These are phyloP conservation scores for Camellia sinensis DNA, from an alignment of 148 eudicot genomes.

Conservation along the genomic window DNA sequence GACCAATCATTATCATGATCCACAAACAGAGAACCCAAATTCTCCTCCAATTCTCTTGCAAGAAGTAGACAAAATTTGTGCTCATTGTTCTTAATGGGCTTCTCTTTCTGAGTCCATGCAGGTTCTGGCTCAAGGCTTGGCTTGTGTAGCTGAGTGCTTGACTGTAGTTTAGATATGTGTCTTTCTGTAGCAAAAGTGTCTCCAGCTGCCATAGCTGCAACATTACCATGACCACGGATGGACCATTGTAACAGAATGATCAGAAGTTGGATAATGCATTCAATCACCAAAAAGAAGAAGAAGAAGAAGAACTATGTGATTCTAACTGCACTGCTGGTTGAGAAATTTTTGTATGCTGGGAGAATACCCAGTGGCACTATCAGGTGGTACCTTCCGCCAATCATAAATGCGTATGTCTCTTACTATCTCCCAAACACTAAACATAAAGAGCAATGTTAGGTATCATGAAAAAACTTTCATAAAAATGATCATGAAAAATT, in stretches of 20 bases:
- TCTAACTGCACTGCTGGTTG: no score
- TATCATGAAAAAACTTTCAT: no score
- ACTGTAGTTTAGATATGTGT: constrained; percentile 90
- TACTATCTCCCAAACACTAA: no score
- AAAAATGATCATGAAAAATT: no score
- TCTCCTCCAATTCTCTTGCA: constrained; percentile 86
- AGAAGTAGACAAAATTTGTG: constrained; percentile 44
- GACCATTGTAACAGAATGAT: constrained; percentile 7
- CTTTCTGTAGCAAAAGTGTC: constrained; percentile 85
- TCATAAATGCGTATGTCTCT: no score
- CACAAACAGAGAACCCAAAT: constrained; percentile 79
- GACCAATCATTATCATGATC: constrained; percentile 70
- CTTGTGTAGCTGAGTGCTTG: constrained; percentile 93
- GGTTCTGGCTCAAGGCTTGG: constrained; percentile 91
- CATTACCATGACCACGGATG: constrained; percentile 12
- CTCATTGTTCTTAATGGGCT: constrained; percentile 57
- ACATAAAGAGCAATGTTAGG: no score
- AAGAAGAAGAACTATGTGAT: no score
- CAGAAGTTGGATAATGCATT: constrained; percentile 23
- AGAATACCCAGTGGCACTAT: no score
- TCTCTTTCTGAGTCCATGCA: constrained; percentile 69
- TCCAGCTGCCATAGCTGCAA: constrained; percentile 98
- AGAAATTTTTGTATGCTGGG: no score
- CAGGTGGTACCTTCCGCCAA: no score
- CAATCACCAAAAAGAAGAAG: constrained; percentile 9